Conservation (phyloP, 495 filamentous ascomycete species). For the Podospora anserina region DNA sequence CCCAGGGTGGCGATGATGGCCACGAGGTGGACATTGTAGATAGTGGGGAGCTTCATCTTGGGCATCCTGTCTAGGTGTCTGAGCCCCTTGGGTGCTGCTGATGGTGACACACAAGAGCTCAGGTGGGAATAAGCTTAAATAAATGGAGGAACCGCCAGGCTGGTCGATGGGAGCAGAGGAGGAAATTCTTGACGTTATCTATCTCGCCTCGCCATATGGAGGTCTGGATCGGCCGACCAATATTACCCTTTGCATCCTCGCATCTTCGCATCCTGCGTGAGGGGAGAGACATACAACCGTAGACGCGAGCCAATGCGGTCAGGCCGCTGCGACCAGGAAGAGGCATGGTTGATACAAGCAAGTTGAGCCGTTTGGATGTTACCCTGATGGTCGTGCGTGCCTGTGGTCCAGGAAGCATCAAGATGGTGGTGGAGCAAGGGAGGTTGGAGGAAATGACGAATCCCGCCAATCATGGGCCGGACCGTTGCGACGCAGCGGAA, state of each 20-base stretch:
- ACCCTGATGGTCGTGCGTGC: neutral
- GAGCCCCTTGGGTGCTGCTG: neutral
- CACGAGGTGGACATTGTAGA: constrained; percentile 62
- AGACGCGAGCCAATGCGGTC: constrained; percentile 7
- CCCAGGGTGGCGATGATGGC: constrained; percentile 60
- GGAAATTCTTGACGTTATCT: neutral
- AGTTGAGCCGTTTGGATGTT: neutral
- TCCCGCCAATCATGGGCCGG: constrained; percentile 19
- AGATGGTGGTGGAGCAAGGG: neutral
- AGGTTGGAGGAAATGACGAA: neutral
- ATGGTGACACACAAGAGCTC: neutral
- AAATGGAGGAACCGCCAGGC: neutral
- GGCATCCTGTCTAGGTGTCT: neutral
- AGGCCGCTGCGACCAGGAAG: neutral
- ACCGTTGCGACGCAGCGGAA: neutral
- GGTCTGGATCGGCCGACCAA: neutral
- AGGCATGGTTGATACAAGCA: neutral
- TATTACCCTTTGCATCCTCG: neutral
- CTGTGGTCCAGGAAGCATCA: neutral
- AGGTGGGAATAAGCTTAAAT: neutral
- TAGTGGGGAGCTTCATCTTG: constrained; percentile 43
- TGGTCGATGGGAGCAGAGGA: neutral
- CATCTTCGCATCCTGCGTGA: neutral
- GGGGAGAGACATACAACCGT: neutral
- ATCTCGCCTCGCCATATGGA: neutral